These are phyloP conservation scores for Angomonas deanei DNA, from an alignment of 208 protist species.

Conservation along the genomic window DNA sequence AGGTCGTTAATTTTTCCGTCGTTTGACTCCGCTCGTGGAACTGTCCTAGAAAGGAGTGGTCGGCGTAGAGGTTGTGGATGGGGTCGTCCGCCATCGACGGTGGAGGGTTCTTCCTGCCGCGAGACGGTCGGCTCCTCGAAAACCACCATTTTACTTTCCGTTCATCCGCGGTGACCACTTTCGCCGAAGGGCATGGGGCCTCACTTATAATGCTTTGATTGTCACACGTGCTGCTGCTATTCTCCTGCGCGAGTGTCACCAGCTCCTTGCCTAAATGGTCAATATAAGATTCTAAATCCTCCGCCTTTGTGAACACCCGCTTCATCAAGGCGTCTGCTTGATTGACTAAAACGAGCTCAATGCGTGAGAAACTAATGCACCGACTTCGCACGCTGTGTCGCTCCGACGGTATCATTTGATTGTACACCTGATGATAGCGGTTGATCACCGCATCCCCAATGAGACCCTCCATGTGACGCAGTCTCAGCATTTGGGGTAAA, in stretches of 20 bases:
- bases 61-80: slow-evolving; percentile 11
- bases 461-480: slow-evolving; percentile 24
- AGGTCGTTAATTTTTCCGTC: slow-evolving; percentile 11
- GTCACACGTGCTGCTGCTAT: slow-evolving; percentile 6
- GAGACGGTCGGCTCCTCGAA: not conserved
- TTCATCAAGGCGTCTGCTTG: slow-evolving; percentile 28
- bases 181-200: slow-evolving; percentile 2
- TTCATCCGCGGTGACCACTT: not conserved
- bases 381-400: slow-evolving; percentile 16
- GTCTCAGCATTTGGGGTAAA: slow-evolving; percentile 25
- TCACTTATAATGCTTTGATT: not conserved
- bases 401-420: slow-evolving; percentile 22
- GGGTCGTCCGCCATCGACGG: slow-evolving; percentile 2
- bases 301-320: slow-evolving; percentile 19
- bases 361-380: slow-evolving; percentile 21
- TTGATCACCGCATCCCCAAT: slow-evolving; percentile 37
- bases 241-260: slow-evolving; percentile 13
- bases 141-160: not conserved
- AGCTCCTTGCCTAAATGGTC: slow-evolving; percentile 18
- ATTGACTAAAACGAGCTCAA: slow-evolving; percentile 25
- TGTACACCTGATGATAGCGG: slow-evolving; percentile 28
- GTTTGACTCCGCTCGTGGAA: slow-evolving; percentile 16
- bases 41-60: slow-evolving; percentile 26
- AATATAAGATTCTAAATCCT: slow-evolving; percentile 13
- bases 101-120: not conserved